Evolutionary conservation across 768 basidiomycete species (phyloP).

Genomic region (Kondoa subrosea): DNA sequence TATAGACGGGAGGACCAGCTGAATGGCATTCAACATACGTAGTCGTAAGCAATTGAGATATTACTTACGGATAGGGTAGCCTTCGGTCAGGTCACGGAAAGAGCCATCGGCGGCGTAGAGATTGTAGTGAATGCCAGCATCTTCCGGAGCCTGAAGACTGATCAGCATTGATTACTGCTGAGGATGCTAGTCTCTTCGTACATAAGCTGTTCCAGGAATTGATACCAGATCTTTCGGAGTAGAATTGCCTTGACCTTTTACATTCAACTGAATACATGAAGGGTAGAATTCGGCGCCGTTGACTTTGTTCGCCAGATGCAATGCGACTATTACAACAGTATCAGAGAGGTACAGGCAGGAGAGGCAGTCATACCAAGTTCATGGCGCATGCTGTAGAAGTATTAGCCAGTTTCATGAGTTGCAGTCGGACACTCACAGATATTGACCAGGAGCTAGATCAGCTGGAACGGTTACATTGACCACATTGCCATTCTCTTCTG

Average conservation of each 20-base stretch:
- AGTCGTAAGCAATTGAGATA: not conserved
- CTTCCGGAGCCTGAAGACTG: not conserved
- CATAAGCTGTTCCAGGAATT: not conserved
- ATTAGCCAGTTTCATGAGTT: not conserved
- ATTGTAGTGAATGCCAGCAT: not conserved
- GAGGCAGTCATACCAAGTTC: not conserved
- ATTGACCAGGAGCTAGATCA: slow-evolving; percentile 2
- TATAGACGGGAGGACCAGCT: not conserved
- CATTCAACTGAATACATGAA: not conserved
- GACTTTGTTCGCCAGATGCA: slow-evolving; percentile 3
- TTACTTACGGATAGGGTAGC: slow-evolving; percentile 1
- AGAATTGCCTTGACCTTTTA: not conserved
- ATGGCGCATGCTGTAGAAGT: not conserved
- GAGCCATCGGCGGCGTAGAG: not conserved
- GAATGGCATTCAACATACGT: not conserved
- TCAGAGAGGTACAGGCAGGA: not conserved
- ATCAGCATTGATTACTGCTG: not conserved
- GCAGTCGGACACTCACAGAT: not conserved
- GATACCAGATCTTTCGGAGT: not conserved
- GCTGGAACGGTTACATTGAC: not conserved
- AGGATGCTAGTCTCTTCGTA: not conserved
- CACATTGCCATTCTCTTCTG: not conserved
- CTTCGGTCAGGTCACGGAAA: slow-evolving; percentile 1
- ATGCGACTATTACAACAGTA: not conserved
- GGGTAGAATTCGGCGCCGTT: slow-evolving; percentile 2